Evolutionary conservation across 352 stramenopile genomes (phyloP), one percentile per base, ranked within the genome.

Genomic region (Globisporangium camurandrum): DNA sequence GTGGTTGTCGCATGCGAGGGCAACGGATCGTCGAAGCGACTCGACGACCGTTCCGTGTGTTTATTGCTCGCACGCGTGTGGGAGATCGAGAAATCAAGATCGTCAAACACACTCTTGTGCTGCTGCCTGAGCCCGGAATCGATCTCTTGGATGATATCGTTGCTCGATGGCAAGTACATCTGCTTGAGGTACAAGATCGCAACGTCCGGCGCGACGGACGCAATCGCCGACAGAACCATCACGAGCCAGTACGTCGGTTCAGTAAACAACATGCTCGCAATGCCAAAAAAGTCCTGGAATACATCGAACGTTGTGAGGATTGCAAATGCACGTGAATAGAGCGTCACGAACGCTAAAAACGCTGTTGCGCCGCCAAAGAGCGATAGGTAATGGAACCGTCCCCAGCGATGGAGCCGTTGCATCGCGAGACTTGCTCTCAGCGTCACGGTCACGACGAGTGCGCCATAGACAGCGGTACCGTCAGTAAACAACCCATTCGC

Each of bases 61-160:
- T 62, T 59, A 1, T 62, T 59, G 1, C 30, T 26, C 2, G 28
- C 46, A 0, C 54, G 54, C 31, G 57, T 5, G 20, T 65, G 58
- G 5, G 51, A 28, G 4, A 65, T 50, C 26, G 42, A 56, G 51
- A 62, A 65, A 23, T 65, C 57, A 0, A 37, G 34, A 23, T 51
- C 42, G 30, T 57, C 30, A 17, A 47, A 40, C 20, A 40, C 48
- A 12, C 41, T 38, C 5, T 28, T 23, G 17, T 85, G 68, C 0
- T 70, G 72, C n/a, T n/a, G n/a, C n/a, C n/a, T n/a, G 0, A 93
- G 34, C 0, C 79, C 74, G 17, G 71, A 85, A 37, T 93, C 82
- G 47, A 93, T 93, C 34, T 93, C 82, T 28, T 84, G 60, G 28
- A 93, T 91, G 36, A 93, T 93, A 27, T 88, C 78, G 49, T 83